Evolutionary conservation across 768 basidiomycete species (phyloP).

Genomic region (Phaffia australis): DNA sequence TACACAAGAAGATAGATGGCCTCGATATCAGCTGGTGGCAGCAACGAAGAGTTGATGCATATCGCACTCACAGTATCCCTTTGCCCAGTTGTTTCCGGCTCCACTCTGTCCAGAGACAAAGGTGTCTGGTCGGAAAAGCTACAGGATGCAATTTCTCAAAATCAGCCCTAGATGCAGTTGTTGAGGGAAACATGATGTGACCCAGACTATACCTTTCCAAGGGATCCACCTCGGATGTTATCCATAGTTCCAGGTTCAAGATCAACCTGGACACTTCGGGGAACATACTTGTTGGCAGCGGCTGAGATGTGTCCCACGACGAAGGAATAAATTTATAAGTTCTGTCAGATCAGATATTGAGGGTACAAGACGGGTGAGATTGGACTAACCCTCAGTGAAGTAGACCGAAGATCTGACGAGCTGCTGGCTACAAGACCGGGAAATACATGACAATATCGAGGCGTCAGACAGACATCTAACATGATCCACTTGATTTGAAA

Average conservation of each 20-base stretch:
- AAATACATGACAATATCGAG: no score
- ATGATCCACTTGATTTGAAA: no score
- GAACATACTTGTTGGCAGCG: slow-evolving; percentile 63
- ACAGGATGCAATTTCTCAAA: background rate
- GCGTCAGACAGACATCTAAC: no score
- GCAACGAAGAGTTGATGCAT: background rate
- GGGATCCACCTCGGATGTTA: slow-evolving; percentile 55
- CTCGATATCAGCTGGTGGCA: background rate
- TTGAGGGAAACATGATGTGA: background rate
- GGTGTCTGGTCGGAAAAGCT: slow-evolving; percentile 77
- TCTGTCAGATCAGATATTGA: background rate
- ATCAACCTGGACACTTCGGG: slow-evolving; percentile 80
- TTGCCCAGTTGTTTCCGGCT: slow-evolving; percentile 92
- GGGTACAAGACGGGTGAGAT: background rate
- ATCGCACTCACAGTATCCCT: slow-evolving; percentile 48
- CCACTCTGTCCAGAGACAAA: slow-evolving; percentile 49
- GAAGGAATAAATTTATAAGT: slow-evolving; percentile 35
- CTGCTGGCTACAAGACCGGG: slow-evolving; percentile 42
- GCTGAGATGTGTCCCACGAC: slow-evolving; percentile 75
- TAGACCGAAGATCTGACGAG: slow-evolving; percentile 40
- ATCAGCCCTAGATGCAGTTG: background rate
- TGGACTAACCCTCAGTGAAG: slow-evolving; percentile 46
- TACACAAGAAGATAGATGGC: background rate
- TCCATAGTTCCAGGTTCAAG: slow-evolving; percentile 79
- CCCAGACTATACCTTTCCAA: slow-evolving; percentile 42